A percentile compares a stretch with the other conserved stretches of the same genome.
These are phyloP conservation scores for Sporothrix phasma DNA, from an alignment of 2,329 filamentous ascomycete genomes.

Conservation along the genomic window DNA sequence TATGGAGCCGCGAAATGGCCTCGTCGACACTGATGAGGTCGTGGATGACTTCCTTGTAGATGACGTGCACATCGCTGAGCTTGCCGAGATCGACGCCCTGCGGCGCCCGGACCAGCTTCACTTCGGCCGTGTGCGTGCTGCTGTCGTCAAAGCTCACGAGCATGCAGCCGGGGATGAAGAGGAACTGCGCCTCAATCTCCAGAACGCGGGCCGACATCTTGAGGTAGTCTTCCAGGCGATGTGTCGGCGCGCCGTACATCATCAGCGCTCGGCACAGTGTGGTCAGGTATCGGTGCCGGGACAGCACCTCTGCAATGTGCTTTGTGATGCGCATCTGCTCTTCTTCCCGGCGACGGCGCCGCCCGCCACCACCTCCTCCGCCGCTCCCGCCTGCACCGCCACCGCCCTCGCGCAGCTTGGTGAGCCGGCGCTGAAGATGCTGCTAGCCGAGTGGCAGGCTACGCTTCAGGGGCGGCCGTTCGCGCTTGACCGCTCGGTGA, in stretches of 20 bases:
- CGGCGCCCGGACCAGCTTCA: slow-evolving; percentile 58
- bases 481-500: slow-evolving; percentile 36
- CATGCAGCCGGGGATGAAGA: slow-evolving; percentile 90
- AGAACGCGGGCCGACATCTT: slow-evolving; percentile 81
- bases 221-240: slow-evolving; percentile 87
- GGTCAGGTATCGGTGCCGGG: slow-evolving; percentile 71
- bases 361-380: slow-evolving; percentile 15
- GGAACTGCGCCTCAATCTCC: slow-evolving; percentile 78
- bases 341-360: slow-evolving; percentile 19
- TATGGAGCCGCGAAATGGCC: slow-evolving; percentile 51
- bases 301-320: slow-evolving; percentile 59
- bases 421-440: slow-evolving; percentile 14
- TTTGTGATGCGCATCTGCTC: slow-evolving; percentile 39
- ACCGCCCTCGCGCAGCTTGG: slow-evolving; percentile 14
- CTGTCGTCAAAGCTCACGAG: slow-evolving; percentile 80
- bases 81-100: slow-evolving; percentile 67
- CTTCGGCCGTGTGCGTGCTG: slow-evolving; percentile 66
- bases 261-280: slow-evolving; percentile 80
- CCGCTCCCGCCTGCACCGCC: neutral
- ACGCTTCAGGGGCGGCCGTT: slow-evolving; percentile 21
- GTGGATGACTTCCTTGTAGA: slow-evolving; percentile 76
- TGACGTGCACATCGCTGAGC: slow-evolving; percentile 61
- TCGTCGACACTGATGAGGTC: slow-evolving; percentile 65
- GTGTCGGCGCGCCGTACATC: slow-evolving; percentile 82
- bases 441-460: slow-evolving; percentile 14